Evolutionary conservation across 805 yeast species (phyloP).

Genomic region (Blastobotrys peoriensis): DNA sequence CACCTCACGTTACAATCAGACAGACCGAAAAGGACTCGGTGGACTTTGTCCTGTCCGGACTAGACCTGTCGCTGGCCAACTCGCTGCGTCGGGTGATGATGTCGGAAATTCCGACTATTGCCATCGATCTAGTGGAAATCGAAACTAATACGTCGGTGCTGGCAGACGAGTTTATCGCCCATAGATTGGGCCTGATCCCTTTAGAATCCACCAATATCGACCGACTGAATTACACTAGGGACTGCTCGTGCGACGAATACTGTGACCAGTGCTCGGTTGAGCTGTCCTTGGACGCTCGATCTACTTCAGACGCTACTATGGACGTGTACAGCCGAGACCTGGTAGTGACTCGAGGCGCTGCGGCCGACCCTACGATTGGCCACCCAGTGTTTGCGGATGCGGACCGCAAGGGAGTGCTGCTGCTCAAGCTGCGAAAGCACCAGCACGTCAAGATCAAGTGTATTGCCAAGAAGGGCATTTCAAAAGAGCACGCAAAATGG

Average conservation of each 20-base stretch:
- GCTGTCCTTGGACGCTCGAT: constrained; percentile 76
- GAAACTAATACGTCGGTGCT: constrained; percentile 88
- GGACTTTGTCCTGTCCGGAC: constrained; percentile 80
- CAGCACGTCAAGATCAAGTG: constrained; percentile 87
- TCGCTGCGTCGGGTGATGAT: constrained; percentile 86
- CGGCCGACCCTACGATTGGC: constrained; percentile 50
- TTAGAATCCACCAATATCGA: constrained; percentile 79
- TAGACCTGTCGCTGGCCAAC: constrained; percentile 87
- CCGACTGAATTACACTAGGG: constrained; percentile 70
- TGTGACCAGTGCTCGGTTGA: constrained; percentile 94
- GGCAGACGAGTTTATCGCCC: constrained; percentile 95
- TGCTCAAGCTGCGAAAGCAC: constrained; percentile 85
- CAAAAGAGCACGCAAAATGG: constrained; percentile 99
- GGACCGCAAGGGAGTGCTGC: constrained; percentile 74
- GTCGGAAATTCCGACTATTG: constrained; percentile 96
- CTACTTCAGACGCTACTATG: constrained; percentile 82
- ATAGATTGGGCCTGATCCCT: constrained; percentile 89
- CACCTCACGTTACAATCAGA: constrained; percentile 84
- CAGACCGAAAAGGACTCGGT: constrained; percentile 80
- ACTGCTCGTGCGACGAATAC: constrained; percentile 96
- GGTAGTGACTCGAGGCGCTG: constrained; percentile 40
- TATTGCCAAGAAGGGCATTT: constrained; percentile 94
- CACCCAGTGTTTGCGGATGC: constrained; percentile 79
- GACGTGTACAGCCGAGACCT: constrained; percentile 85
- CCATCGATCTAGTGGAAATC: constrained; percentile 93